Percentiles rank a stretch among this genome's conserved stretches.
These are phyloP conservation scores for Oryza meridionalis DNA, from an alignment of 176 grass and related monocot genomes.

Conservation along the genomic window DNA sequence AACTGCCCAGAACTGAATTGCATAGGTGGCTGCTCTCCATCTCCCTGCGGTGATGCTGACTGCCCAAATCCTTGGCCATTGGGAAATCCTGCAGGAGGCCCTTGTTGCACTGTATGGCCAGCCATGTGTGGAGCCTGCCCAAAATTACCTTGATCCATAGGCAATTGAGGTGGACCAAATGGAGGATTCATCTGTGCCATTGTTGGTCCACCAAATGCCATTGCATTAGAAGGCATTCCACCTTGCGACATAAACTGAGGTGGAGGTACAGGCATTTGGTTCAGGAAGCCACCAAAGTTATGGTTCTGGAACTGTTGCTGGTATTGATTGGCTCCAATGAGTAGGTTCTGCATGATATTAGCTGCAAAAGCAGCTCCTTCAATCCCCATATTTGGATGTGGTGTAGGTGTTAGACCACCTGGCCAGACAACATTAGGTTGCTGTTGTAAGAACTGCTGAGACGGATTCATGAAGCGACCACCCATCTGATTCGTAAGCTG, in stretches of 20 bases:
- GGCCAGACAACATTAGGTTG: constrained; percentile 55
- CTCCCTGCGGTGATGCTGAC: background rate
- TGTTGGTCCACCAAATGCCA: constrained; percentile 30
- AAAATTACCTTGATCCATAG: constrained; percentile 47
- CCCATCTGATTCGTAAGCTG: constrained; percentile 53
- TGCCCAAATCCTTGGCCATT: constrained; percentile 42
- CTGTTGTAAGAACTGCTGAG: constrained; percentile 55
- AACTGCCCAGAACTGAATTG: constrained; percentile 51
- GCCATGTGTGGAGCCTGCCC: constrained; percentile 37
- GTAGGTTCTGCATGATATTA: constrained; percentile 52
- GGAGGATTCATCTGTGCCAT: constrained; percentile 26
- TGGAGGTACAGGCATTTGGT: constrained; percentile 45
- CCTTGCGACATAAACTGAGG: constrained; percentile 43
- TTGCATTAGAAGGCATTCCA: constrained; percentile 30
- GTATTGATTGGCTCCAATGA: constrained; percentile 41
- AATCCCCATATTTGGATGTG: constrained; percentile 45
- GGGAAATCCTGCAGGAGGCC: constrained; percentile 28
- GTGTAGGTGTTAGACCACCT: constrained; percentile 36
- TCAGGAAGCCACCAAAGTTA: constrained; percentile 45
- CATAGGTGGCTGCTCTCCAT: constrained; percentile 19
- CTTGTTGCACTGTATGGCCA: constrained; percentile 37
- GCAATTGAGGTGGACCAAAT: constrained; percentile 27
- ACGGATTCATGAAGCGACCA: constrained; percentile 47
- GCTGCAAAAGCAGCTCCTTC: constrained; percentile 58
- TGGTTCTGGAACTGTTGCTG: constrained; percentile 57